Conservation (phyloP, 179 eudicot genomes). For the Dionaea muscipula region DNA sequence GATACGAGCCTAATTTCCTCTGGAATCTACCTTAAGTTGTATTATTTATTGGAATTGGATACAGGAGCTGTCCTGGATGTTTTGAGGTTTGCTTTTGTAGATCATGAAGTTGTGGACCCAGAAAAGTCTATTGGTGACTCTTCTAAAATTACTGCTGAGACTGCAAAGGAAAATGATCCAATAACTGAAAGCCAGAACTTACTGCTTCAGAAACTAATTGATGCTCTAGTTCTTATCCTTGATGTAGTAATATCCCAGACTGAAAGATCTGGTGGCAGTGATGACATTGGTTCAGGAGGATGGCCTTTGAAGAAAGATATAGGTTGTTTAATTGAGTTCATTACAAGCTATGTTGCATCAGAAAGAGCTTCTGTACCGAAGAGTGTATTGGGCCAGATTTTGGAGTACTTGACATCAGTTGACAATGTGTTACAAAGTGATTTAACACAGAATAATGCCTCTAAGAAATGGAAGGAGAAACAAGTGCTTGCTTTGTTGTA, state of each 20-base stretch:
- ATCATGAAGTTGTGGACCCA: slow-evolving; percentile 20
- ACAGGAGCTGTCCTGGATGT: slow-evolving; percentile 82
- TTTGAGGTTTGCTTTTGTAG: slow-evolving; percentile 53
- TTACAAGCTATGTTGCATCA: slow-evolving; percentile 52
- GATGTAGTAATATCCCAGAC: slow-evolving; percentile 35
- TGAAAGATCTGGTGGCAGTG: slow-evolving; percentile 28
- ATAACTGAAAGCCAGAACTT: slow-evolving; percentile 21
- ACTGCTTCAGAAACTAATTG: slow-evolving; percentile 55
- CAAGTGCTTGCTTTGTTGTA: slow-evolving; percentile 63
- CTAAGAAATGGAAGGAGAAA: slow-evolving; percentile 50
- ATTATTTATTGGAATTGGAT: slow-evolving; percentile 64
- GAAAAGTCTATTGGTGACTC: slow-evolving; percentile 19
- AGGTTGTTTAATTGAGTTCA: slow-evolving; percentile 59
- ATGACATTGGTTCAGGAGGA: slow-evolving; percentile 23
- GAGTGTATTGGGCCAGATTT: slow-evolving; percentile 47
- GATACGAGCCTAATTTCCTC: slow-evolving; percentile 29
- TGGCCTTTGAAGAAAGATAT: slow-evolving; percentile 81
- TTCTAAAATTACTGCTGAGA: slow-evolving; percentile 18
- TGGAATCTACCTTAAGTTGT: slow-evolving; percentile 42
- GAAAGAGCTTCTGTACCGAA: slow-evolving; percentile 49
- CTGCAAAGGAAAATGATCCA: slow-evolving; percentile 20
- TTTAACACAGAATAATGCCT: slow-evolving; percentile 19
- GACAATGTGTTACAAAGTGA: slow-evolving; percentile 24
- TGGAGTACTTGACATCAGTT: slow-evolving; percentile 67
- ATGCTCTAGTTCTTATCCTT: slow-evolving; percentile 58